phyloP scores from a whole-genome alignment of 192 early-diverging fungal species.

The Coemansia sp. region DNA sequence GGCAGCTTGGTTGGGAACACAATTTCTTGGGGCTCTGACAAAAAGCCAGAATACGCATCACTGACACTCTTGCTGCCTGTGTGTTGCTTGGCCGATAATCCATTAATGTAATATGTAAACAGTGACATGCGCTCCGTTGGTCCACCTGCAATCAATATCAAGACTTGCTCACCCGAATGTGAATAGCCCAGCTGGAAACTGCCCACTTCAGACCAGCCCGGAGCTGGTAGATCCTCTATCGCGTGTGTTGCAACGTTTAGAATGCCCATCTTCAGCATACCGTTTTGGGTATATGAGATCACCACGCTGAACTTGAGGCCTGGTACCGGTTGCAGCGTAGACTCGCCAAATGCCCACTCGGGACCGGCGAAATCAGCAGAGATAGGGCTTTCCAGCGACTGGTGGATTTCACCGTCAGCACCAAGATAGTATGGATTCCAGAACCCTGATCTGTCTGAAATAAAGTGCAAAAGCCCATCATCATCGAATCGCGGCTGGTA shows the following conservation, averaged over 20 bases:
- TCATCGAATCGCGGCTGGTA: constrained; percentile 66
- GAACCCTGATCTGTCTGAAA: constrained; percentile 68
- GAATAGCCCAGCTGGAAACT: constrained; percentile 29
- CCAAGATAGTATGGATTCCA: constrained; percentile 68
- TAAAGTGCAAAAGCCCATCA: constrained; percentile 62
- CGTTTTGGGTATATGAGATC: constrained; percentile 21
- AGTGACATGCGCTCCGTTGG: constrained; percentile 26
- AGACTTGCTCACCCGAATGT: constrained; percentile 31
- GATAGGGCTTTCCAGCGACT: constrained; percentile 53
- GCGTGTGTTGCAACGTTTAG: constrained; percentile 24
- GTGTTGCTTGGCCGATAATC: constrained; percentile 12
- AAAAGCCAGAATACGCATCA: constrained; percentile 33
- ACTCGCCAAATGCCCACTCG: constrained; percentile 56
- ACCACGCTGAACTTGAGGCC: constrained; percentile 22
- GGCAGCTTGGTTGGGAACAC: constrained; percentile 60
- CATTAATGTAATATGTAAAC: constrained; percentile 41
- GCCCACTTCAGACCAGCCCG: constrained; percentile 35
- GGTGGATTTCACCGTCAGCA: constrained; percentile 28
- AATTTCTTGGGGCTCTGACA: constrained; percentile 66
- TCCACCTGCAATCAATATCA: constrained; percentile 40
- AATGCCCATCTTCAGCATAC: constrained; percentile 22
- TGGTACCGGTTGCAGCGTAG: constrained; percentile 39
- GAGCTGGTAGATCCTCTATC: constrained; percentile 38
- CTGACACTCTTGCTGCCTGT: not conserved
- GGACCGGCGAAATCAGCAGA: constrained; percentile 66